Evolutionary conservation across 202 grass and related monocot genomes (phyloP).

Genomic region (Schoenoplectus triqueter): DNA sequence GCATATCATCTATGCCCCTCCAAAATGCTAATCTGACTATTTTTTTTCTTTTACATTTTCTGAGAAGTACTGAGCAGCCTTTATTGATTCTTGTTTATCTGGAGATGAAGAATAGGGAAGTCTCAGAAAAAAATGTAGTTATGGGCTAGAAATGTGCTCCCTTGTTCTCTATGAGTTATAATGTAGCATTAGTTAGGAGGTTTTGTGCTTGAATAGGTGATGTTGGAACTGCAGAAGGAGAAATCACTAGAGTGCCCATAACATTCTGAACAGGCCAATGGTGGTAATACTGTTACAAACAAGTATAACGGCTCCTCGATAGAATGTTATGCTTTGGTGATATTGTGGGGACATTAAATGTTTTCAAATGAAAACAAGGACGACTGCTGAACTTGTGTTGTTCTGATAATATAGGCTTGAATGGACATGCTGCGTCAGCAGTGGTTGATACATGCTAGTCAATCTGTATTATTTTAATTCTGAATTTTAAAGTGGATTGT

Average conservation of each 20-base stretch:
- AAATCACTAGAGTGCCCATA: not conserved
- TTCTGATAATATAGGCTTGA: slow-evolving; percentile 1
- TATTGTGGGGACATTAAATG: not conserved
- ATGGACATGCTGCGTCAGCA: not conserved
- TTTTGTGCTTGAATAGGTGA: slow-evolving; percentile 8
- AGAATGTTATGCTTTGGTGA: not conserved
- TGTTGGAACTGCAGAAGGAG: not conserved
- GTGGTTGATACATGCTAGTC: not conserved
- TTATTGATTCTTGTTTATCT: slow-evolving; percentile 8
- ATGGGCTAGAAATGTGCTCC: not conserved
- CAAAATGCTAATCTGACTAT: not conserved
- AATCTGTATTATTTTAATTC: slow-evolving; percentile 29
- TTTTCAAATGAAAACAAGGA: not conserved
- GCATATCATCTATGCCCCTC: not conserved
- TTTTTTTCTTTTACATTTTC: not conserved
- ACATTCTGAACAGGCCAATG: not conserved
- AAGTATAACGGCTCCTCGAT: not conserved
- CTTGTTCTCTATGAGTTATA: not conserved
- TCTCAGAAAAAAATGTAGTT: not conserved
- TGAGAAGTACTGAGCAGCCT: not conserved
- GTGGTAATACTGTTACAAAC: slow-evolving; percentile 7
- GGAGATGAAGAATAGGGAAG: not conserved
- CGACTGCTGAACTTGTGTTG: not conserved
- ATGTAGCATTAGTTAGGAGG: not conserved
- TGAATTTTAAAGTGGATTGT: slow-evolving; percentile 42